phyloP scores from a whole-genome alignment of 2,329 filamentous ascomycete species.

The Colletotrichum orchidophilum region DNA sequence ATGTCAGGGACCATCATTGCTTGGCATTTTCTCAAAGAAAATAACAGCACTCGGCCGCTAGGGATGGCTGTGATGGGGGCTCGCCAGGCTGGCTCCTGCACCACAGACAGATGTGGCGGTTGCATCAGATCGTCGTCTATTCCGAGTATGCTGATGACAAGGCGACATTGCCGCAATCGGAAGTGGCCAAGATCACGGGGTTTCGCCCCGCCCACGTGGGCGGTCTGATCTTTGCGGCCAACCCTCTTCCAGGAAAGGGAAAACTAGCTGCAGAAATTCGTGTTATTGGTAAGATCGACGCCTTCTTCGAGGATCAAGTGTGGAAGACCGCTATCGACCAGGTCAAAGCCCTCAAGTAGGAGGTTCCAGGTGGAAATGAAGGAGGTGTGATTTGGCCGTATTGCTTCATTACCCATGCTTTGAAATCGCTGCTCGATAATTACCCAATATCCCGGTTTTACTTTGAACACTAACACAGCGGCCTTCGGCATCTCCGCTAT shows the following conservation, averaged over 20 bases:
- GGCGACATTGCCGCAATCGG: not conserved
- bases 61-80: not conserved
- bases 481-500: not conserved
- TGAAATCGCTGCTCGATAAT: not conserved
- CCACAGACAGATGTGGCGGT: not conserved
- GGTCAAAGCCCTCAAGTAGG: not conserved
- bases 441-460: not conserved
- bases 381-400: constrained; percentile 2
- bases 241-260: not conserved
- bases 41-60: not conserved
- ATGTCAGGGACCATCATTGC: not conserved
- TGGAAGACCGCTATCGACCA: not conserved
- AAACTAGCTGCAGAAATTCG: not conserved
- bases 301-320: not conserved
- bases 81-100: not conserved
- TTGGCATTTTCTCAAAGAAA: not conserved
- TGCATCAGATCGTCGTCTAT: not conserved
- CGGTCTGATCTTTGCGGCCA: not conserved
- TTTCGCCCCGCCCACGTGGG: not conserved
- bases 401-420: not conserved
- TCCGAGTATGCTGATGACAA: not conserved
- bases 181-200: not conserved
- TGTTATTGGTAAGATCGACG: not conserved
- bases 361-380: not conserved
- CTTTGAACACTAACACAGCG: not conserved